phyloP scores from a whole-genome alignment of 306 rosid species.

The Quercus robur region DNA sequence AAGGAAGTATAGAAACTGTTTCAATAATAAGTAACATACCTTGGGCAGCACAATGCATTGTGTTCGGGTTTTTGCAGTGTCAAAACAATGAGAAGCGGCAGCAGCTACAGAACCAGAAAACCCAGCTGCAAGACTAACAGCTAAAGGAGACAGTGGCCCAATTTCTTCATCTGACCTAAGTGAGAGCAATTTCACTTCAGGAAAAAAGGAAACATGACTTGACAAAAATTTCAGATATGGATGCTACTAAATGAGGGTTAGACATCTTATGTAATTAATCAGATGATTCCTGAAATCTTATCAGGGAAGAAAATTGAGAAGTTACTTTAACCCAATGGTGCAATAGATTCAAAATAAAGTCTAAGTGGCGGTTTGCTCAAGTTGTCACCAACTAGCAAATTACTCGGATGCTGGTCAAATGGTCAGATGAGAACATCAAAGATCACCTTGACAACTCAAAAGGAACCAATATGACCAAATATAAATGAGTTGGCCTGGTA shows the following conservation, averaged over 20 bases:
- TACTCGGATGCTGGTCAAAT: no score
- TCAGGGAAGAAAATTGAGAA: not conserved
- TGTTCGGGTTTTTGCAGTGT: constrained; percentile 78
- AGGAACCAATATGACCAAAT: not conserved
- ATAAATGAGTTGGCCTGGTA: not conserved
- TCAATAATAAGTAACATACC: constrained; percentile 35
- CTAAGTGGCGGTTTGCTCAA: no score
- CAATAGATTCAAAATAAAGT: not conserved
- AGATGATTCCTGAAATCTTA: not conserved
- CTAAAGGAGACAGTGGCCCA: constrained; percentile 71
- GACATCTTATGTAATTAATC: constrained; percentile 8
- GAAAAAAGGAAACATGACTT: constrained; percentile 7
- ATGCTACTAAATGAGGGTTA: constrained; percentile 3
- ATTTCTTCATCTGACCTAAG: constrained; percentile 70
- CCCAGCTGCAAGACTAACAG: constrained; percentile 79
- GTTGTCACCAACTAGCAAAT: no score
- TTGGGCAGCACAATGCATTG: constrained; percentile 75
- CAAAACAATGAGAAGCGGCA: constrained; percentile 94
- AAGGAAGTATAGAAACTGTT: constrained; percentile 13
- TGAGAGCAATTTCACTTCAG: constrained; percentile 29
- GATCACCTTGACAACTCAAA: not conserved
- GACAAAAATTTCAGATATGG: constrained; percentile 5
- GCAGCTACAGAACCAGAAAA: constrained; percentile 86
- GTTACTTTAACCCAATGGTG: not conserved
- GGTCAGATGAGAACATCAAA: no score